Evolutionary conservation across 306 rosid genomes (phyloP).

Genomic region (Lithocarpus polystachyus): DNA sequence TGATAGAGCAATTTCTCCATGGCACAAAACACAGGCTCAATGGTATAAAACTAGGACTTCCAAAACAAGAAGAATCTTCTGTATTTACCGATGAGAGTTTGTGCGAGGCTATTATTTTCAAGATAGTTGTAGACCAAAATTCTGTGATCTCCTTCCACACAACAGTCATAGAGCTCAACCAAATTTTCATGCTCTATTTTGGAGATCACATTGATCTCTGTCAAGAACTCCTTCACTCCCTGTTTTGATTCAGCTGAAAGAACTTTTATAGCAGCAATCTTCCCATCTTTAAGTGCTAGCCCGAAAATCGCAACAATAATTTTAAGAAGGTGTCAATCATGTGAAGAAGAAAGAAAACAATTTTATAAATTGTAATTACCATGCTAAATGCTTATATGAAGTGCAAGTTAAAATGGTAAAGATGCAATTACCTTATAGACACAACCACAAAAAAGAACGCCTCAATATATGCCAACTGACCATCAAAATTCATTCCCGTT

Average conservation of each 20-base stretch:
- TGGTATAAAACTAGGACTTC: not conserved
- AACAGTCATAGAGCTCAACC: slow-evolving; percentile 86
- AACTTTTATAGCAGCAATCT: slow-evolving; percentile 87
- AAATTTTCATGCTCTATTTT: slow-evolving; percentile 84
- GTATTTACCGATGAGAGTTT: slow-evolving; percentile 72
- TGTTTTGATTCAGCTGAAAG: slow-evolving; percentile 87
- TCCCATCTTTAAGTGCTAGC: slow-evolving; percentile 85
- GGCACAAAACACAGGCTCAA: slow-evolving; percentile 1
- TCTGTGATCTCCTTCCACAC: slow-evolving; percentile 71
- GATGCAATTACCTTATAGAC: slow-evolving; percentile 69
- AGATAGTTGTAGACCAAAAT: slow-evolving; percentile 94
- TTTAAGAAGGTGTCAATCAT: slow-evolving; percentile 16
- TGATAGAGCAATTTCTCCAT: not conserved
- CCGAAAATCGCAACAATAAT: slow-evolving; percentile 23
- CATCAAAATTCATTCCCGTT: no score
- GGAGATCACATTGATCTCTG: slow-evolving; percentile 86
- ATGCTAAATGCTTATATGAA: slow-evolving; percentile 1
- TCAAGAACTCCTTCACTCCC: slow-evolving; percentile 90
- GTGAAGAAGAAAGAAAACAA: slow-evolving; percentile 9
- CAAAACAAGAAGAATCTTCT: slow-evolving; percentile 4
- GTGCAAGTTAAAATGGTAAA: not conserved
- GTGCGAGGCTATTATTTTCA: slow-evolving; percentile 85
- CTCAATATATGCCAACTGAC: no score
- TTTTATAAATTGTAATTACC: not conserved
- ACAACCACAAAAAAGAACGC: no score